phyloP scores from a whole-genome alignment of 768 basidiomycete genomes.

The Suillus decipiens region DNA sequence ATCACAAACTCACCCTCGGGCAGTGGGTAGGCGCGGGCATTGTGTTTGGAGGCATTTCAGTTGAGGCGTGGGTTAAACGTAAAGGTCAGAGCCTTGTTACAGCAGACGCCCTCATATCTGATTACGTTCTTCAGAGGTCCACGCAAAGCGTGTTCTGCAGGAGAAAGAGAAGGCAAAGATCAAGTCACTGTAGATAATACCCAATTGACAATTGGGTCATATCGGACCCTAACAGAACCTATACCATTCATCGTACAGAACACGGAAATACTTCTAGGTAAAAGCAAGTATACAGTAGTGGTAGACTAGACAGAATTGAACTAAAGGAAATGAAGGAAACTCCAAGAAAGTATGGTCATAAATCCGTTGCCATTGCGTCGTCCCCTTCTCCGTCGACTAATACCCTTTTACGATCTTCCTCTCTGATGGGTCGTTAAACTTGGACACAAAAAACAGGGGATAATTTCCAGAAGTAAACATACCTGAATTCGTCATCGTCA shows the following conservation, averaged over 20 bases:
- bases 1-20: constrained; percentile 77
- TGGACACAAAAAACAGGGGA: neutral
- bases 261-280: neutral
- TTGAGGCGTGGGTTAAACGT: constrained; percentile 91
- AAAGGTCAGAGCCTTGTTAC: constrained; percentile 53
- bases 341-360: constrained; percentile 16
- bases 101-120: constrained; percentile 4
- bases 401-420: constrained; percentile 46
- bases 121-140: constrained; percentile 57
- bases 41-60: constrained; percentile 94
- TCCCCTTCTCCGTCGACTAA: constrained; percentile 35
- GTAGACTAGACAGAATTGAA: constrained; percentile 1
- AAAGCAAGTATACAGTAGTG: constrained; percentile 3
- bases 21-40: constrained; percentile 94
- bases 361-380: constrained; percentile 37
- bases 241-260: constrained; percentile 3
- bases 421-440: constrained; percentile 23
- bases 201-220: neutral
- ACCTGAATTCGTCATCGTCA: constrained; percentile 56
- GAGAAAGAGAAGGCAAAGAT: constrained; percentile 85
- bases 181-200: constrained; percentile 62
- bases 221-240: neutral
- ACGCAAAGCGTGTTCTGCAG: constrained; percentile 74
- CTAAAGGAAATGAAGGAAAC: neutral
- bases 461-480: neutral